These are phyloP conservation scores for Suhomyces chickasaworum DNA, from an alignment of 1,139 yeast species.

Conservation along the genomic window DNA sequence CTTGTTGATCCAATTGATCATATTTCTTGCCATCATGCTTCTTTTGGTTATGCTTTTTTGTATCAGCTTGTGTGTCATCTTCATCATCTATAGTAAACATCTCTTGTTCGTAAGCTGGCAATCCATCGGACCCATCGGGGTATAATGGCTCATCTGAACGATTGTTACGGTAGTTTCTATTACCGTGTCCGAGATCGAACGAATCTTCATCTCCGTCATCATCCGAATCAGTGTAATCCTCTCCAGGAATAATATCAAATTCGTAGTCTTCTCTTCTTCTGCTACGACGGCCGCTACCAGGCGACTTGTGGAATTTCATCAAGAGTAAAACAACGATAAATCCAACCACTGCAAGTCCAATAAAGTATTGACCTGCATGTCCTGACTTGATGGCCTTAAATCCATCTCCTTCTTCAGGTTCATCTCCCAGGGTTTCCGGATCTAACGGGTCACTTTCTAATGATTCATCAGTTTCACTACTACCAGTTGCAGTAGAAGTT, in stretches of 20 bases:
- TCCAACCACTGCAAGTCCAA: constrained; percentile 61
- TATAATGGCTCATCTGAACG: constrained; percentile 10
- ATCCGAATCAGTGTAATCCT: constrained; percentile 47
- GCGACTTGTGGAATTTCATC: constrained; percentile 54
- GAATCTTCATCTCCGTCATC: constrained; percentile 21
- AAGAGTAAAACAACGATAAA: constrained; percentile 54
- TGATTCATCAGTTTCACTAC: neutral
- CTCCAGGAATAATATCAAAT: constrained; percentile 75
- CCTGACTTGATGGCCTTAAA: constrained; percentile 24
- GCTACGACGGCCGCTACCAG: constrained; percentile 49
- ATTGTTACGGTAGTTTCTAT: constrained; percentile 1
- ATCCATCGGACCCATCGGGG: constrained; percentile 17
- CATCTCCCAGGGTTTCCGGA: constrained; percentile 7
- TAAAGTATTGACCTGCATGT: constrained; percentile 60
- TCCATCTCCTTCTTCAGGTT: constrained; percentile 25
- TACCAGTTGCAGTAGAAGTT: neutral
- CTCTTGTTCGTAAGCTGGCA: constrained; percentile 45
- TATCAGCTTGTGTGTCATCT: constrained; percentile 27
- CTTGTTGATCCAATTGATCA: constrained; percentile 5
- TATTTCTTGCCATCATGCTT: constrained; percentile 8
- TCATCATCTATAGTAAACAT: constrained; percentile 48
- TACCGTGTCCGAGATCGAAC: constrained; percentile 20
- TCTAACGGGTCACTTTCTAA: neutral
- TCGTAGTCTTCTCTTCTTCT: constrained; percentile 75
- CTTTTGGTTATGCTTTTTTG: constrained; percentile 9